Evolutionary conservation across 2,329 filamentous ascomycete species (phyloP).

Genomic region (Fusarium buxicola): DNA sequence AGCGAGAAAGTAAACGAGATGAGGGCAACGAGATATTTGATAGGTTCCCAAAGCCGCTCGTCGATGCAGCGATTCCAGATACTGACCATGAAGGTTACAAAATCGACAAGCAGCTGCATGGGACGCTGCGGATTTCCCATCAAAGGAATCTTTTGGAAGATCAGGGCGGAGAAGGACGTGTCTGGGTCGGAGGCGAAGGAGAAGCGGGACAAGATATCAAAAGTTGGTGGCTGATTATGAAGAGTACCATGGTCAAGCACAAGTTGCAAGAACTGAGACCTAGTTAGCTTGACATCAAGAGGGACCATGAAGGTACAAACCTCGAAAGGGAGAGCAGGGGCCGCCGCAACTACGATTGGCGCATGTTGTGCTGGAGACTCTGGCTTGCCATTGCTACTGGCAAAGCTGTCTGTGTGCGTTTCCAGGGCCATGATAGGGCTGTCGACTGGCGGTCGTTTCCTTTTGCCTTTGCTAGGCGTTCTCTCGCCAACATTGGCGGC

Average conservation of each 20-base stretch:
- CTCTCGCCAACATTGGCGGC: slow-evolving; percentile 61
- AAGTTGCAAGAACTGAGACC: slow-evolving; percentile 67
- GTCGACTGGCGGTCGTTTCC: slow-evolving; percentile 73
- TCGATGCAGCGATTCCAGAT: slow-evolving; percentile 76
- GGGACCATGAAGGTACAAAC: slow-evolving; percentile 48
- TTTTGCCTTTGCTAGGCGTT: slow-evolving; percentile 75
- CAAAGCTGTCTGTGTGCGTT: slow-evolving; percentile 58
- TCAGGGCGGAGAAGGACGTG: slow-evolving; percentile 72
- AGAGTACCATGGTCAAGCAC: slow-evolving; percentile 71
- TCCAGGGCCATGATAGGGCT: slow-evolving; percentile 75
- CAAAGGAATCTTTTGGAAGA: slow-evolving; percentile 74
- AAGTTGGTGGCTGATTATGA: slow-evolving; percentile 68
- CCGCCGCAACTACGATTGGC: slow-evolving; percentile 38
- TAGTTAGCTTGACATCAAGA: slow-evolving; percentile 38
- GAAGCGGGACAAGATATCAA: slow-evolving; percentile 75
- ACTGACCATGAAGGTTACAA: slow-evolving; percentile 71
- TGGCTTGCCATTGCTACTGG: slow-evolving; percentile 49
- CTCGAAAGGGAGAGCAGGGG: slow-evolving; percentile 57
- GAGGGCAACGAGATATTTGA: slow-evolving; percentile 74
- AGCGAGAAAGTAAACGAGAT: slow-evolving; percentile 72
- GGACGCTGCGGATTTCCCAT: slow-evolving; percentile 63
- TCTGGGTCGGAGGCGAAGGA: slow-evolving; percentile 72
- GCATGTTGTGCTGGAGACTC: slow-evolving; percentile 31
- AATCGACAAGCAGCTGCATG: slow-evolving; percentile 70
- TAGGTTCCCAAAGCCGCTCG: slow-evolving; percentile 71